Evolutionary conservation across 2,329 filamentous ascomycete species (phyloP).

Genomic region (Alternaria sp.): DNA sequence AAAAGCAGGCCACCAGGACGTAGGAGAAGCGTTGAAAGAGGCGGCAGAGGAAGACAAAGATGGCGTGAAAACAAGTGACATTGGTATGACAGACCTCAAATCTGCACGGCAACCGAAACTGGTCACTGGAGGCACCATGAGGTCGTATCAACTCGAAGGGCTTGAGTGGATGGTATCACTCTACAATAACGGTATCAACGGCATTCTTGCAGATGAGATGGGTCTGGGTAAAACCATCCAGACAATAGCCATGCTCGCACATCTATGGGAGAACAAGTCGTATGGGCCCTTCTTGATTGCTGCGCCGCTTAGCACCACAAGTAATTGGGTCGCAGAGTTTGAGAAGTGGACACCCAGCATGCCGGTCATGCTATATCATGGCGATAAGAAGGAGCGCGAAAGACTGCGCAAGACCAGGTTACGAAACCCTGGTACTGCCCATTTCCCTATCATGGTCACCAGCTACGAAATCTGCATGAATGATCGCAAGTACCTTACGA

Average conservation of each 20-base stretch:
- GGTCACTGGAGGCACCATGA: conserved; percentile 87
- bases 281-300: conserved; percentile 92
- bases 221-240: conserved; percentile 92
- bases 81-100: conserved; percentile 72
- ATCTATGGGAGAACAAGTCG: conserved; percentile 84
- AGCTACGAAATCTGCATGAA: conserved; percentile 96
- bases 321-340: conserved; percentile 97
- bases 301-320: conserved; percentile 87
- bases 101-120: conserved; percentile 87
- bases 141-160: conserved; percentile 92
- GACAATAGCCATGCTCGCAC: conserved; percentile 85
- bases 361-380: conserved; percentile 90
- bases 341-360: conserved; percentile 87
- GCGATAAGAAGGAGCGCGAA: conserved; percentile 78
- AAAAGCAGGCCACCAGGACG: conserved; percentile 61
- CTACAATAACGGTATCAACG: conserved; percentile 90
- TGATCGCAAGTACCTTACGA: conserved; percentile 80
- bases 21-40: conserved; percentile 66
- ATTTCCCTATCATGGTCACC: conserved; percentile 92
- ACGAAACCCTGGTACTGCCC: conserved; percentile 70
- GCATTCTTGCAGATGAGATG: conserved; percentile 94
- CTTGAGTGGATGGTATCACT: conserved; percentile 87
- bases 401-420: conserved; percentile 77
- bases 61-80: conserved; percentile 65
- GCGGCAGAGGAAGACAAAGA: conserved; percentile 66